These are phyloP conservation scores for Irineochytrium annulatum DNA, from an alignment of 192 early-diverging fungal species.

Conservation along the genomic window DNA sequence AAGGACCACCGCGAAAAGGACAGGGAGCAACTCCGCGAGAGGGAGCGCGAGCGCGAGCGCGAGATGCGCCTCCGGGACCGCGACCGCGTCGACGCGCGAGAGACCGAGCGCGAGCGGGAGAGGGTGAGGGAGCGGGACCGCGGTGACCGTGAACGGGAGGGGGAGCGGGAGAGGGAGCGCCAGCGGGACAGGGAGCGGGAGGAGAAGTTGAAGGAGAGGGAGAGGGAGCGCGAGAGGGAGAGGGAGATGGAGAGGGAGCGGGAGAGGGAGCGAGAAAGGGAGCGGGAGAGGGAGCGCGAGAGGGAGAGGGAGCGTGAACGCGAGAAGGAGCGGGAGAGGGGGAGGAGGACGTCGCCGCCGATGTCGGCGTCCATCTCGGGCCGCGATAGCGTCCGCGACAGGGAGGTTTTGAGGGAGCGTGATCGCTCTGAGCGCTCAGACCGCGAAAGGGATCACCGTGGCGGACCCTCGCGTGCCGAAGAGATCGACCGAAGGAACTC, in stretches of 20 bases:
- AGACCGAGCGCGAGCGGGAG: background rate
- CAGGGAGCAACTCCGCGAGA: background rate
- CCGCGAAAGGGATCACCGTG: too few relatives aligned
- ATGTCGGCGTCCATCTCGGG: too few relatives aligned
- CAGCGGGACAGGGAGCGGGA: background rate
- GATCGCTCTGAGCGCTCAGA: too few relatives aligned
- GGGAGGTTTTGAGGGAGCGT: too few relatives aligned
- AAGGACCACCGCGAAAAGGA: background rate
- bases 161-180: background rate
- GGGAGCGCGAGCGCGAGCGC: background rate
- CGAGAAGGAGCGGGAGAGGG: too few relatives aligned
- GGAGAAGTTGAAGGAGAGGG: background rate
- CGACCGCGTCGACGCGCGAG: background rate
- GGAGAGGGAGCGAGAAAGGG: constrained; percentile 3
- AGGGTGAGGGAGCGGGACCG: background rate
- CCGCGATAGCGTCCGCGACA: too few relatives aligned
- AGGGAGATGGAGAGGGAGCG: background rate
- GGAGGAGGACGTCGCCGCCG: too few relatives aligned
- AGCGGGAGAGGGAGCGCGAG: background rate
- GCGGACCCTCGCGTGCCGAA: too few relatives aligned
- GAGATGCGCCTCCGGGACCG: too few relatives aligned
- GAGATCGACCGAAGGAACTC: too few relatives aligned
- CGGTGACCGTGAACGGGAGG: background rate
- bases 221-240: constrained; percentile 4
- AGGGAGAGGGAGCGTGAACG: too few relatives aligned